phyloP scores from a whole-genome alignment of 179 eudicot species.

The Beta corolliflora region DNA sequence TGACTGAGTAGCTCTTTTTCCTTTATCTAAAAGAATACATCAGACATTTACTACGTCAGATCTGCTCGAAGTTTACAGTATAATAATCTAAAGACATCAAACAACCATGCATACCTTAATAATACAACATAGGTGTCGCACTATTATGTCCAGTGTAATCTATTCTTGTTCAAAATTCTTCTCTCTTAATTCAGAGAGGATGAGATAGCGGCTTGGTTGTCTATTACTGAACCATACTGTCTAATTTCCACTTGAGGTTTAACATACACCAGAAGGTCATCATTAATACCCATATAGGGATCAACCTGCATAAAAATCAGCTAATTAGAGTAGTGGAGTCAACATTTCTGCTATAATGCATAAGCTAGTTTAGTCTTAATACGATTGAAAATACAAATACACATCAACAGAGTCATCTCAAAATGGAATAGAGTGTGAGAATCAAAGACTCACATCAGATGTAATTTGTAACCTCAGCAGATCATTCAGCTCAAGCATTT shows the following conservation, averaged over 20 bases:
- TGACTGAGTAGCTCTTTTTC: conserved; percentile 59
- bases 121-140: conserved; percentile 47
- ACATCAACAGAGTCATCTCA: background rate
- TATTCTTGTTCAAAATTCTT: conserved; percentile 54
- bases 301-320: conserved; percentile 53
- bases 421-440: background rate
- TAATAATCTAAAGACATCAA: background rate
- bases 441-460: conserved; percentile 58
- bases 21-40: conserved; percentile 48
- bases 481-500: conserved; percentile 60
- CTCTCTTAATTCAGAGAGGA: conserved; percentile 43
- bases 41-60: background rate
- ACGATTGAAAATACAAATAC: too few relatives aligned
- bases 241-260: conserved; percentile 56
- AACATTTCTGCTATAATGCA: too few relatives aligned
- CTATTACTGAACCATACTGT: conserved; percentile 56
- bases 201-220: conserved; percentile 55
- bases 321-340: background rate
- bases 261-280: conserved; percentile 67
- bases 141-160: conserved; percentile 44
- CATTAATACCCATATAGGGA: conserved; percentile 66
- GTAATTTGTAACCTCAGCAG: conserved; percentile 51
- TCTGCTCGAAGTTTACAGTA: conserved; percentile 1
- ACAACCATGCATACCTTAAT: conserved; percentile 43
- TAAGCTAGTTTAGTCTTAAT: too few relatives aligned